Percentiles rank a stretch among this genome's conserved stretches.
phyloP scores from a whole-genome alignment of 1,284 basidiomycete genomes.

The Puccinia triticina region DNA sequence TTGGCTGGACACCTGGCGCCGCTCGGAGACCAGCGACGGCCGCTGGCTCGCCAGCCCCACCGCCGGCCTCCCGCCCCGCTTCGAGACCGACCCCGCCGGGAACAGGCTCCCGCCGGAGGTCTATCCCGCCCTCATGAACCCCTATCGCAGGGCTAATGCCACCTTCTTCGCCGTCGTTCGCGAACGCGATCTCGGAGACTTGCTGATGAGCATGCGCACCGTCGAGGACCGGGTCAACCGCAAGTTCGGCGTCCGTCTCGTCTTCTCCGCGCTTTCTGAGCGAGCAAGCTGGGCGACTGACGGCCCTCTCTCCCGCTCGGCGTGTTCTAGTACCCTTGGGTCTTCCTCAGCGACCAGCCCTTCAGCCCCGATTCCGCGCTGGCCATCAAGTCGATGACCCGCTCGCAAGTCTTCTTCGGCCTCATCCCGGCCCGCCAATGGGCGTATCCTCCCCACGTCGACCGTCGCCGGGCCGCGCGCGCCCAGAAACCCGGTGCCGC shows the following conservation, averaged over 20 bases:
- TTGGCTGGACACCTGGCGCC: neutral
- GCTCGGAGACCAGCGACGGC: neutral
- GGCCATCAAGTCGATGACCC: slow-evolving; percentile 55
- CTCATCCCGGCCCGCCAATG: slow-evolving; percentile 79
- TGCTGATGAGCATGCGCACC: slow-evolving; percentile 55
- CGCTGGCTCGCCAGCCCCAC: neutral
- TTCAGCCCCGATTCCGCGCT: slow-evolving; percentile 61
- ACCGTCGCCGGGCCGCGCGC: slow-evolving; percentile 70
- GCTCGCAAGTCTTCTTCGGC: slow-evolving; percentile 67
- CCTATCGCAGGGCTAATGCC: slow-evolving; percentile 58
- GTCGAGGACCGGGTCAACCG: slow-evolving; percentile 51
- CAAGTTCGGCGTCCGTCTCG: slow-evolving; percentile 43
- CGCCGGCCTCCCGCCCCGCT: neutral
- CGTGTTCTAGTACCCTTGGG: slow-evolving; percentile 61
- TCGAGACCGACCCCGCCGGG: neutral
- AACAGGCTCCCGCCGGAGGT: slow-evolving; percentile 16
- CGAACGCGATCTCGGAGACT: slow-evolving; percentile 58
- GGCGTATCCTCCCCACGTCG: slow-evolving; percentile 78
- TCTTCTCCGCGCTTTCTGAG: neutral
- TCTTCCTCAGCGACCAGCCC: slow-evolving; percentile 61
- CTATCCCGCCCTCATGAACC: slow-evolving; percentile 20
- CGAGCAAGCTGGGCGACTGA: too few species aligned
- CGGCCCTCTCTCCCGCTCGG: slow-evolving; percentile 57
- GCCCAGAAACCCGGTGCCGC: slow-evolving; percentile 71
- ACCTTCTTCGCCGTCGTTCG: slow-evolving; percentile 60